These are phyloP conservation scores for Helianthus tuberosus DNA, from an alignment of 129 eudicot genomes.

Conservation along the genomic window DNA sequence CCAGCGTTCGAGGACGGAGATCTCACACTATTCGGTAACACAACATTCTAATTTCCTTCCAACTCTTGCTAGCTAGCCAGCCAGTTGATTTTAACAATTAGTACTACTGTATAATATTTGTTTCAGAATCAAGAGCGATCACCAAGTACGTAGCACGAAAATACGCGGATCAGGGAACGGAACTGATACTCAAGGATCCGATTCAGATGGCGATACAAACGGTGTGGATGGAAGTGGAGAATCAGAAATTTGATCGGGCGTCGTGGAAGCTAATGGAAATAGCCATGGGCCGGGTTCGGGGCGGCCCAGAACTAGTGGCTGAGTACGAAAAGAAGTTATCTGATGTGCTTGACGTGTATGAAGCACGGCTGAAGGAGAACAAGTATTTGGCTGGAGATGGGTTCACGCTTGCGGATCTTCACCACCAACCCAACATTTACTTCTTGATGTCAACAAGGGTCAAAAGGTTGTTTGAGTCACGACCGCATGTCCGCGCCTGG, in stretches of 20 bases:
- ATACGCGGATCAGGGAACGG: slow-evolving; percentile 47
- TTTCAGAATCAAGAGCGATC: slow-evolving; percentile 55
- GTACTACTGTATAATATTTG: too few species aligned
- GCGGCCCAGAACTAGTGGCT: slow-evolving; percentile 16
- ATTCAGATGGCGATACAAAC: slow-evolving; percentile 38
- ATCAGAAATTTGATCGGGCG: slow-evolving; percentile 33
- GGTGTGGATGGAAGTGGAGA: slow-evolving; percentile 41
- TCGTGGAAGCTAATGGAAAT: slow-evolving; percentile 32
- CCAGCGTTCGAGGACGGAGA: slow-evolving; percentile 61
- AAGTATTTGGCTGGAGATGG: slow-evolving; percentile 56
- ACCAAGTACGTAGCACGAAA: slow-evolving; percentile 45
- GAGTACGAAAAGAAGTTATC: slow-evolving; percentile 40
- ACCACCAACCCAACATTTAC: slow-evolving; percentile 31
- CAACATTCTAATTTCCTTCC: not conserved
- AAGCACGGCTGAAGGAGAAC: slow-evolving; percentile 38
- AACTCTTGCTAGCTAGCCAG: not conserved
- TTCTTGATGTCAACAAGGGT: slow-evolving; percentile 50
- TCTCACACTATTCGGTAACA: slow-evolving; percentile 50
- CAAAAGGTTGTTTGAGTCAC: slow-evolving; percentile 37
- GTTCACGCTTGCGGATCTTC: slow-evolving; percentile 55
- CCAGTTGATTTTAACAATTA: not conserved
- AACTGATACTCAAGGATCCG: slow-evolving; percentile 37
- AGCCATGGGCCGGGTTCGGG: slow-evolving; percentile 24
- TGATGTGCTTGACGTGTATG: slow-evolving; percentile 55
- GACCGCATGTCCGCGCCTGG: slow-evolving; percentile 66